Evolutionary conservation across 176 grass and related monocot species (phyloP), one percentile per base, ranked within the genome.

Genomic region (Pharus latifolius): DNA sequence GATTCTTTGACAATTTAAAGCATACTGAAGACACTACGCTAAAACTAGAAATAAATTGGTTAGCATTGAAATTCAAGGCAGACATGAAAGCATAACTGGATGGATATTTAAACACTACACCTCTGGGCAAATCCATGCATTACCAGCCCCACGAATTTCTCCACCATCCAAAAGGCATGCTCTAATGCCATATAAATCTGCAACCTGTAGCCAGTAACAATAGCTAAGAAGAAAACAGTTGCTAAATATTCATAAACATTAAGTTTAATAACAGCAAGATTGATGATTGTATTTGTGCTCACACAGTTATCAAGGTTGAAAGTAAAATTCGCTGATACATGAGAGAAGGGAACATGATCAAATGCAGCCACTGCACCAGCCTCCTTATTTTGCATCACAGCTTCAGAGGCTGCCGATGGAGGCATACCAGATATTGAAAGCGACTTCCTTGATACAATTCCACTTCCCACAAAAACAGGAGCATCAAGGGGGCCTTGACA

Each of bases 101-200:
- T 49, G 41, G 30, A 63, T 56, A 46, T 11, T 30, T 63, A 74
- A 74, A 55, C 49, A 80, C 52, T 74, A 64, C 88, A 97, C 95
- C 90, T 98, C 90, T 58, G 86, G 84, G 72, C 95, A 98, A 84
- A 98, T 82, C 90, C 90, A 98, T 65, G 69, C 90, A 74, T 90
- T 98, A 77, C 95, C 95, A 86, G 95, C 95, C 32, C 95, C 95
- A 69, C 95, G 90, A 77, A 98, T 98, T 84, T 98, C 95, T 73
- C 95, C 90, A 53, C 84, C 95, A 80, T 93, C 90, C 72, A 98
- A 85, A 59, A 98, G 87, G 81, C 87, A 88, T 78, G 89, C 89
- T 85, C 95, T 91, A 54, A 98, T 98, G 63, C 95, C 95, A 88
- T 98, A 98, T n/a, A 98, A 82, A 69, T 98, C 95, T 63, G 82